Evolutionary conservation across 306 rosid genomes (phyloP), one percentile per base, ranked within the genome.

Genomic region (Vigna trinervia): DNA sequence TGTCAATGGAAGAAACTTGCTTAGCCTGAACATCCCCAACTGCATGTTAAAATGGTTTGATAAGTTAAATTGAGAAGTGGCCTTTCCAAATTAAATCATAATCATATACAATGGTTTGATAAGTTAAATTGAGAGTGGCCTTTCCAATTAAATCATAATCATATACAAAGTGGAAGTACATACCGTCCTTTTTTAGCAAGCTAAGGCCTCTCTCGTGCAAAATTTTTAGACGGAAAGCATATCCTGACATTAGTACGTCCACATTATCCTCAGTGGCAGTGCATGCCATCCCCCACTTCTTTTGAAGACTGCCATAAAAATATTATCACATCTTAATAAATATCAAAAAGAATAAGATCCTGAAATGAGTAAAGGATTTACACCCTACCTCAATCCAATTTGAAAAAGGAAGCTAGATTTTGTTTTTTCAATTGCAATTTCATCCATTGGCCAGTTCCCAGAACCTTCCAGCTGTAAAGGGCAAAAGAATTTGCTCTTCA

Each of bases 381-480:
- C 43, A 54, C 74, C 85, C 69, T 66, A 92, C 98, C 97, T 92
- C 90, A 86, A 87, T 85, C 93, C 97, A 43, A 95, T 92, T 82
- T 92, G 87, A 78, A 92, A 87, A 86, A 95, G 97, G 83, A 92
- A 95, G 34, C 97, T 92, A 77, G 89, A 84, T 87, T 95, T 95
- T 56, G 95, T 89, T 78, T 90, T 95, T 75, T 92, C 97, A 69
- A 95, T 86, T 0, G 99, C 96, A 6, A 81, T 76, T 69, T 92
- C 99, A 89, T 95, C 97, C 90, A 87, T 88, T 67, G 99, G 97
- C 99, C 99, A 95, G 85, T 89, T 90, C 74, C 97, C 99, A 60
- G 99, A 95, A 76, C 99, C 97, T 87, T 95, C 97, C 81, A 95
- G 81, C 99, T 95, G 84, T 61, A 75, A 84, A 66, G 57, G 74